These are phyloP conservation scores for Porcisia hertigi DNA, from an alignment of 208 protist species.

Conservation along the genomic window DNA sequence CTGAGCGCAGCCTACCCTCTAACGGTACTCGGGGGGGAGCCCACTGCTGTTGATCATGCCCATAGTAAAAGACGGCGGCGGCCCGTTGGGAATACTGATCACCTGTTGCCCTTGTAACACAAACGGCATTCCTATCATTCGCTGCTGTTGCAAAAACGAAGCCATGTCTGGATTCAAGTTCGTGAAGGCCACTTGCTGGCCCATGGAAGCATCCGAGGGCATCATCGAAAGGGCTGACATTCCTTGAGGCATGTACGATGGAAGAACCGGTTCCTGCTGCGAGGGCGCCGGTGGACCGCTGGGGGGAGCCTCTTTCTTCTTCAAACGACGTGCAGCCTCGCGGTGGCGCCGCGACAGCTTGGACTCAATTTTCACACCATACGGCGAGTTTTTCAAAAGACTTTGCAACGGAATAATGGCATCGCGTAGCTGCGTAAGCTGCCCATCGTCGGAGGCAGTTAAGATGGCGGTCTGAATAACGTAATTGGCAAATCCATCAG, in stretches of 20 bases:
- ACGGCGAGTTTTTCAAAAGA: conserved; percentile 95
- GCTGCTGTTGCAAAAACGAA: conserved; percentile 55
- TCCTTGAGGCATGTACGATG: conserved; percentile 34
- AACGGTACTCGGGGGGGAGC: conserved; percentile 36
- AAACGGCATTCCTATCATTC: conserved; percentile 68
- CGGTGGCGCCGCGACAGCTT: conserved; percentile 84
- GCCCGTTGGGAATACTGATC: conserved; percentile 55
- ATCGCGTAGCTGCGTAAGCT: conserved; percentile 94
- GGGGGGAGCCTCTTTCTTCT: conserved; percentile 37
- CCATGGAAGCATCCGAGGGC: conserved; percentile 33
- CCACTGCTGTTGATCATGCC: conserved; percentile 42
- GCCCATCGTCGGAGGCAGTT: conserved; percentile 86
- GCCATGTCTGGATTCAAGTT: conserved; percentile 57
- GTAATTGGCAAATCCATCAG: conserved; percentile 98
- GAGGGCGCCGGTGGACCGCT: conserved; percentile 4
- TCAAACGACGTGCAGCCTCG: conserved; percentile 55
- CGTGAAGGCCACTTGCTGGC: conserved; percentile 56
- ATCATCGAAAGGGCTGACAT: conserved; percentile 48
- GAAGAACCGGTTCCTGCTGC: conserved; percentile 31
- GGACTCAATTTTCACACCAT: conserved; percentile 96
- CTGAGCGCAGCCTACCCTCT: background rate
- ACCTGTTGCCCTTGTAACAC: conserved; percentile 71
- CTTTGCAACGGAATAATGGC: conserved; percentile 94
- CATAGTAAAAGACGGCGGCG: conserved; percentile 49
- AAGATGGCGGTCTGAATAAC: conserved; percentile 97